Evolutionary conservation across 148 eudicot species (phyloP).

Genomic region (Silene conica): DNA sequence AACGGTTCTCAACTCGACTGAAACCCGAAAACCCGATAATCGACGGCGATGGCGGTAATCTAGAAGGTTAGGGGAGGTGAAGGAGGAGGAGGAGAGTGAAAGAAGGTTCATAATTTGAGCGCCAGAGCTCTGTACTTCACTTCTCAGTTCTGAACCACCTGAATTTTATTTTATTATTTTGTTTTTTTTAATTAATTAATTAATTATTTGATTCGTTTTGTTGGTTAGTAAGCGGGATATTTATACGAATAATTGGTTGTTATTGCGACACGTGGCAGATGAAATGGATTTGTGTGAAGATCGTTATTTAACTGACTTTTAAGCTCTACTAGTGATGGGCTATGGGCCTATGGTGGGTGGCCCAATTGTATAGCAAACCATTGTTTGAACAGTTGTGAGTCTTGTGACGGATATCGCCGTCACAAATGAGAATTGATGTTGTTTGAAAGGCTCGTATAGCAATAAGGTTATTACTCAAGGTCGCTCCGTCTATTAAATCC

Average conservation of each 20-base stretch:
- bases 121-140: conserved; percentile 5
- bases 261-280: conserved; percentile 37
- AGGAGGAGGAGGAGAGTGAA: conserved; percentile 18
- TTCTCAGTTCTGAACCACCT: neutral
- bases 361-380: too few relatives aligned
- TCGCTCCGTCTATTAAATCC: too few relatives aligned
- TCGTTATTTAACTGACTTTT: too few relatives aligned
- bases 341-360: too few relatives aligned
- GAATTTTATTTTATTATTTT: neutral
- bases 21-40: neutral
- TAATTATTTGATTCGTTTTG: neutral
- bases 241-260: conserved; percentile 33
- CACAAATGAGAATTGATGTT: too few relatives aligned
- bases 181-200: neutral
- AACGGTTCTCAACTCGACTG: conserved; percentile 24
- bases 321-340: too few relatives aligned
- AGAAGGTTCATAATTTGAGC: conserved; percentile 36
- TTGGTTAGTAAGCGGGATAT: conserved; percentile 19
- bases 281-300: neutral
- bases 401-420: too few relatives aligned
- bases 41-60: conserved; percentile 11
- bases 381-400: too few relatives aligned
- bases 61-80: conserved; percentile 12
- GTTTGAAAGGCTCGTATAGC: too few relatives aligned
- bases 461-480: too few relatives aligned